A percentile compares a stretch with the other conserved stretches of the same genome.
These are phyloP conservation scores for Fonsecaea erecta DNA, from an alignment of 2,329 filamentous ascomycete genomes.

Conservation along the genomic window DNA sequence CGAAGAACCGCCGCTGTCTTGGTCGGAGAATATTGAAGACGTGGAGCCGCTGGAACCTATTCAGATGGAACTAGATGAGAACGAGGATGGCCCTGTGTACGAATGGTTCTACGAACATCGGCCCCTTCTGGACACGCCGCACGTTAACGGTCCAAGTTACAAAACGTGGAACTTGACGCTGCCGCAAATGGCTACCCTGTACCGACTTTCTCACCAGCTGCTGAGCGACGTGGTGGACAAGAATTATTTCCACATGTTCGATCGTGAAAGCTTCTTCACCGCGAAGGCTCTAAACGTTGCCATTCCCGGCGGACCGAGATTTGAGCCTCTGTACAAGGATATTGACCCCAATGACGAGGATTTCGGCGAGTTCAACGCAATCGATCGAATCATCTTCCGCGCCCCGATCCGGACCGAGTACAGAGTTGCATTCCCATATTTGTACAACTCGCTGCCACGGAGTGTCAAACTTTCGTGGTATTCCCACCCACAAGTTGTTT, in stretches of 20 bases:
- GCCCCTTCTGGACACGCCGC: slow-evolving; percentile 84
- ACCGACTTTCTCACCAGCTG: slow-evolving; percentile 87
- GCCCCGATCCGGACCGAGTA: slow-evolving; percentile 94
- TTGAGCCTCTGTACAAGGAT: slow-evolving; percentile 97
- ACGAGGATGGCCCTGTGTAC: slow-evolving; percentile 85
- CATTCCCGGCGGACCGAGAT: slow-evolving; percentile 93
- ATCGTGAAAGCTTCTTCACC: slow-evolving; percentile 90
- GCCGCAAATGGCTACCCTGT: slow-evolving; percentile 94
- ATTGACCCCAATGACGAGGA: slow-evolving; percentile 99
- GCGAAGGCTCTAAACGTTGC: slow-evolving; percentile 97
- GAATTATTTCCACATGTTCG: slow-evolving; percentile 98
- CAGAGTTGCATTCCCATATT: slow-evolving; percentile 87
- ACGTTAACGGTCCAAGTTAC: slow-evolving; percentile 96
- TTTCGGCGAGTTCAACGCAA: slow-evolving; percentile 99
- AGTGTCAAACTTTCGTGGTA: slow-evolving; percentile 95
- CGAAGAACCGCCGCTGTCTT: slow-evolving; percentile 94
- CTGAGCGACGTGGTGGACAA: slow-evolving; percentile 91
- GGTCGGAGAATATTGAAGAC: slow-evolving; percentile 98
- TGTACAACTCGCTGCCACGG: slow-evolving; percentile 94
- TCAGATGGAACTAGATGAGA: slow-evolving; percentile 96
- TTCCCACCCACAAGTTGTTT: slow-evolving; percentile 90
- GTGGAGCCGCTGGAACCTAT: slow-evolving; percentile 97
- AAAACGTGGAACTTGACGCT: slow-evolving; percentile 92
- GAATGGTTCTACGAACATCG: slow-evolving; percentile 99
- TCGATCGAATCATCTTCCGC: slow-evolving; percentile 98